phyloP scores from a whole-genome alignment of 2,329 filamentous ascomycete genomes.

The Blastomyces emzantsi region DNA sequence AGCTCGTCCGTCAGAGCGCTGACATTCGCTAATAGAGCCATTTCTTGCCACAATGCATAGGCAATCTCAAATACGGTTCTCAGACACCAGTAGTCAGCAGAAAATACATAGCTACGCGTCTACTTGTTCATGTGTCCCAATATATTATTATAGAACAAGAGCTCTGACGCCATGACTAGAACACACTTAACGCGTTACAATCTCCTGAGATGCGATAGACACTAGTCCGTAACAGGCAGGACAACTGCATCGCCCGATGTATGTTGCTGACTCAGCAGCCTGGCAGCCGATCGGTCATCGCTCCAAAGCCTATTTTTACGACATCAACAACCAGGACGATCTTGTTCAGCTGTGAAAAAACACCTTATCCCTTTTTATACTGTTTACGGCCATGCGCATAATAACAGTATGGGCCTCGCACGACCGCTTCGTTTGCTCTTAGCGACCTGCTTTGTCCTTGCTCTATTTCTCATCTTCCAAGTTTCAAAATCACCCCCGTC shows the following conservation, averaged over 20 bases:
- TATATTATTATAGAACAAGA: background rate
- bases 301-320: background rate
- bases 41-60: conserved; percentile 29
- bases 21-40: conserved; percentile 63
- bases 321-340: background rate
- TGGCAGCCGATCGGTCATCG: background rate
- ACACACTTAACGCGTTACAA: background rate
- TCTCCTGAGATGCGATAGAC: background rate
- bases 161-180: background rate
- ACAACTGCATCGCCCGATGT: background rate
- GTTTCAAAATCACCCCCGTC: conserved; percentile 51
- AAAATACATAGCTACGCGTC: background rate
- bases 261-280: background rate
- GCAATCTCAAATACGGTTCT: background rate
- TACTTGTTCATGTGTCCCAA: background rate
- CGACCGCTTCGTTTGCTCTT: conserved; percentile 74
- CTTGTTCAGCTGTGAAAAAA: background rate
- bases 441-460: conserved; percentile 60
- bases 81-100: background rate
- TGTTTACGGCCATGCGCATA: conserved; percentile 11
- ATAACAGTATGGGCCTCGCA: conserved; percentile 64
- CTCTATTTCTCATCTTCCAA: conserved; percentile 70
- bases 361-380: background rate
- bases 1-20: conserved; percentile 61
- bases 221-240: conserved; percentile 1